phyloP scores from a whole-genome alignment of 2,329 filamentous ascomycete genomes.

The Botryotinia convoluta region DNA sequence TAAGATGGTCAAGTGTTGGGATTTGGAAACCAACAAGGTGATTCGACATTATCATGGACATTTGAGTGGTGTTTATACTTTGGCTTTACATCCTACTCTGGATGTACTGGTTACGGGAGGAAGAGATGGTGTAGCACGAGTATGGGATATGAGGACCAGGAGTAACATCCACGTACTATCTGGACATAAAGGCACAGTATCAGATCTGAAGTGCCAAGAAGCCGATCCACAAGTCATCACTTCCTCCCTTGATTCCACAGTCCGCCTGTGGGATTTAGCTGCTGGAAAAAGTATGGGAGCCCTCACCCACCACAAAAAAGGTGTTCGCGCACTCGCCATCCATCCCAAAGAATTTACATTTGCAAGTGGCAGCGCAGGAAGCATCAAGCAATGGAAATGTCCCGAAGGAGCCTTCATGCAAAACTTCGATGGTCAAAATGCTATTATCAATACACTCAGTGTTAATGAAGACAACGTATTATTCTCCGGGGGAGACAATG shows the following conservation, averaged over 20 bases:
- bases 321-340: slow-evolving; percentile 77
- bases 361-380: slow-evolving; percentile 83
- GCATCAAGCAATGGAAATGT: slow-evolving; percentile 99
- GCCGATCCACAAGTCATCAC: slow-evolving; percentile 95
- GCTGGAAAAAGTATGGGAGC: slow-evolving; percentile 96
- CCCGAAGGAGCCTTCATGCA: slow-evolving; percentile 99
- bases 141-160: slow-evolving; percentile 98
- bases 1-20: slow-evolving; percentile 99
- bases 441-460: slow-evolving; percentile 90
- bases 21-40: slow-evolving; percentile 98
- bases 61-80: slow-evolving; percentile 89
- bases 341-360: slow-evolving; percentile 97
- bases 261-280: slow-evolving; percentile 91
- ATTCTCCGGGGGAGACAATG: slow-evolving; percentile 92
- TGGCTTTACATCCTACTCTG: slow-evolving; percentile 89
- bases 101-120: slow-evolving; percentile 95
- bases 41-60: slow-evolving; percentile 98
- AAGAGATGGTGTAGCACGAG: slow-evolving; percentile 86
- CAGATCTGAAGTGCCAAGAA: slow-evolving; percentile 89
- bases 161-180: slow-evolving; percentile 92
- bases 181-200: slow-evolving; percentile 87
- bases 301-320: slow-evolving; percentile 97
- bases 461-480: slow-evolving; percentile 95
- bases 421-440: slow-evolving; percentile 95
- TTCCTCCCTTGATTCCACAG: slow-evolving; percentile 86